Evolutionary conservation across 305 asterid genomes (phyloP), one percentile per base, ranked within the genome.

Genomic region (Stenogyne calaminthoides): DNA sequence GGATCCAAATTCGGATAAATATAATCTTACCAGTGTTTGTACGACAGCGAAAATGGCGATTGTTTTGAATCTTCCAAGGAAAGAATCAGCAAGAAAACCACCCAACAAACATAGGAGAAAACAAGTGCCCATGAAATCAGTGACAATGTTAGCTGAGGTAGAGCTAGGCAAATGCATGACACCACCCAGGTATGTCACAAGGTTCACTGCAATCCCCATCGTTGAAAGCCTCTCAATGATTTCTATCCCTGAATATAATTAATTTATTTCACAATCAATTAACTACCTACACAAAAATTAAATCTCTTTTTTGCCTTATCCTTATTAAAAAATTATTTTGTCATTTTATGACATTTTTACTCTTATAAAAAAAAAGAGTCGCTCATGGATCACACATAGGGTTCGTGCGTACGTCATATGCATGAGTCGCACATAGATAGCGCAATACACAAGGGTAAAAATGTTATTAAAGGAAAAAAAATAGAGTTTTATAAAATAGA

Each of bases 181-280:
- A 36, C 86, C 91, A 40, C 87, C 88, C 64, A 89, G 61, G 75
- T 89, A 89, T 2, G 95, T 89, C 79, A 89, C 91, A 40, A 89
- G 82, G 80, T 88, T 88, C 71, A 88, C 95, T 25, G 92, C 92
- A 76, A 88, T 88, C 67, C 95, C 95, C 95, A 88, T 86, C 2
- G 95, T 88, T 14, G 95, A 86, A 29, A 88, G 90, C 86, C 95
- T 88, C 82, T 88, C 95, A 52, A 73, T 14, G 2, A 88, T 82
- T 73, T 88, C 95, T 14, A 88, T 87, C 67, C 88, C 95, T 88
- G 84, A 32, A 32, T 25, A 1, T 25, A 22, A 25, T 25, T 25
- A 25, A 25, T 25, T n/a, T n/a, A n/a, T n/a, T 25, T 1, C 29
- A 1, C 29, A 25, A 25, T 25, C 29, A 25, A 25, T n/a, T n/a